phyloP scores from a whole-genome alignment of 2,329 filamentous ascomycete species.

The Emericellopsis cladophorae region DNA sequence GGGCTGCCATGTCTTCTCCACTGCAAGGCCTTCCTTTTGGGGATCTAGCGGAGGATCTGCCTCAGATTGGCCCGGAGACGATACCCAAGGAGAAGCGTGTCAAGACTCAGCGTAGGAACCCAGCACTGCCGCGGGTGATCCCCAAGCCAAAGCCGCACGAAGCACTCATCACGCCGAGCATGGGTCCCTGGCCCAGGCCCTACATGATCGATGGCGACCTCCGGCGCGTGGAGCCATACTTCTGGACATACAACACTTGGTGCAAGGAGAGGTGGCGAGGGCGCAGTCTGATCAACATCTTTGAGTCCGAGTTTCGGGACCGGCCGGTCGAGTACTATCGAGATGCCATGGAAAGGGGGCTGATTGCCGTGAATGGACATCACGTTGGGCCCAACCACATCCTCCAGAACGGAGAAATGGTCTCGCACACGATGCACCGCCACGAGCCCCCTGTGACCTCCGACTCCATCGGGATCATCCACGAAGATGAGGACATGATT shows the following conservation, averaged over 20 bases:
- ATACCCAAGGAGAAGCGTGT: too few relatives aligned
- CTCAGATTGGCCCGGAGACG: too few relatives aligned
- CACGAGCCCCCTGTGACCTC: constrained; percentile 90
- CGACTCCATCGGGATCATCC: constrained; percentile 66
- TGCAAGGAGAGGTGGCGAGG: constrained; percentile 92
- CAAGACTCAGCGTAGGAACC: too few relatives aligned
- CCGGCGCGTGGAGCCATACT: constrained; percentile 73
- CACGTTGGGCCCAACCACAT: constrained; percentile 53
- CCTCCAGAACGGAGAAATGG: constrained; percentile 78
- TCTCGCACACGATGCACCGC: constrained; percentile 87
- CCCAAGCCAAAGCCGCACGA: background rate
- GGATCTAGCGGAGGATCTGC: too few relatives aligned
- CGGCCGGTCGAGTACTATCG: constrained; percentile 77
- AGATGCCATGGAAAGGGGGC: constrained; percentile 67
- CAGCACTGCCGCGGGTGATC: background rate
- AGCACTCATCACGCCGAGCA: too few relatives aligned
- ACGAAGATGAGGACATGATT: constrained; percentile 87
- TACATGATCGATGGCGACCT: constrained; percentile 79
- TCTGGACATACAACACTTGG: constrained; percentile 89
- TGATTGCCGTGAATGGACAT: constrained; percentile 70
- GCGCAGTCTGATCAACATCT: constrained; percentile 71
- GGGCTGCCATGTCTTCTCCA: too few relatives aligned
- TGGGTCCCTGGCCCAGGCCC: constrained; percentile 36
- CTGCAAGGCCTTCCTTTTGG: too few relatives aligned
- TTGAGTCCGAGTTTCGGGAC: constrained; percentile 85